Percentiles rank a stretch among this genome's conserved stretches.
phyloP scores from a whole-genome alignment of 1,139 yeast species.

The Candida glucosophila region DNA sequence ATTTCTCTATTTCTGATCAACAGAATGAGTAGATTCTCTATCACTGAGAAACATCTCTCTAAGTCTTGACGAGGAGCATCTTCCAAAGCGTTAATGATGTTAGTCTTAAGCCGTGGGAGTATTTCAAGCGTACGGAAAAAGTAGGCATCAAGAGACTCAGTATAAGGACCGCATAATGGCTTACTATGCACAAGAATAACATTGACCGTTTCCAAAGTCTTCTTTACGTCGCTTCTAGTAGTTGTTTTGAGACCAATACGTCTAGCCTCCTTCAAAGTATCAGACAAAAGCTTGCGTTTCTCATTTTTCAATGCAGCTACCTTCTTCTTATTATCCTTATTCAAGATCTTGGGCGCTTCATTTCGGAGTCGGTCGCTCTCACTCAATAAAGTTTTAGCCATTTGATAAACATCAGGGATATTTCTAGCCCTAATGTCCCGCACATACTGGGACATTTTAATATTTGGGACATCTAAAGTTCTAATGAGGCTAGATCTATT shows the following conservation, averaged over 20 bases:
- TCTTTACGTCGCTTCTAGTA: constrained; percentile 55
- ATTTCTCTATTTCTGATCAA: constrained; percentile 44
- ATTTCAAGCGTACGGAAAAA: constrained; percentile 71
- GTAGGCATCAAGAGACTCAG: constrained; percentile 47
- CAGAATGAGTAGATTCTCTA: constrained; percentile 61
- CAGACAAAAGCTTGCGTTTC: constrained; percentile 71
- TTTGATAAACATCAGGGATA: constrained; percentile 41
- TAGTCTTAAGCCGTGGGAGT: constrained; percentile 67
- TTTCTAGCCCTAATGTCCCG: constrained; percentile 23
- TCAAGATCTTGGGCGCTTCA: constrained; percentile 68
- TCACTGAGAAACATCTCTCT: constrained; percentile 69
- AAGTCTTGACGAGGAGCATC: constrained; percentile 75
- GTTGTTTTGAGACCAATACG: constrained; percentile 67
- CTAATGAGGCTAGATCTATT: no score
- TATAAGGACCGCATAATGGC: no score
- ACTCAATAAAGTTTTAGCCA: constrained; percentile 57
- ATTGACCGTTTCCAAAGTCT: constrained; percentile 55
- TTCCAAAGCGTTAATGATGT: constrained; percentile 51
- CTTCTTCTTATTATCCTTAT: constrained; percentile 66
- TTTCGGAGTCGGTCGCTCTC: no score
- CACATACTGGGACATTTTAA: constrained; percentile 46
- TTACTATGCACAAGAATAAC: constrained; percentile 48
- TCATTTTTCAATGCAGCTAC: constrained; percentile 71
- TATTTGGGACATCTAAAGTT: constrained; percentile 39
- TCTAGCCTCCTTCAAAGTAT: constrained; percentile 63